phyloP scores from a whole-genome alignment of 192 early-diverging fungal genomes.

The Radiomyces spectabilis region DNA sequence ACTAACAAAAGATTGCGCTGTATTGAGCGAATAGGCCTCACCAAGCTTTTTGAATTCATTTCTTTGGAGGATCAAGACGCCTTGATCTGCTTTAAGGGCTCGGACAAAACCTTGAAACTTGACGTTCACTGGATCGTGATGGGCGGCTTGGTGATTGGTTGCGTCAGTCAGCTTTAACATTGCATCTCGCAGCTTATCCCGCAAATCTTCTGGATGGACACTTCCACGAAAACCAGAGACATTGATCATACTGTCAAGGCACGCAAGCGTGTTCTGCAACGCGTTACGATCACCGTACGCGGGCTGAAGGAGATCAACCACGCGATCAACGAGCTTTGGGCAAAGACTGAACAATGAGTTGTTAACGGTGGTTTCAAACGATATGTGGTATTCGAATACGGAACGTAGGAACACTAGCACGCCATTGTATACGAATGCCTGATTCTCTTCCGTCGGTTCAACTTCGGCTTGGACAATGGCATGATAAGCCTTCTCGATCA shows the following conservation, averaged over 20 bases:
- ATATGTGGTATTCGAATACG: conserved; percentile 12
- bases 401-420: conserved; percentile 9
- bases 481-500: background rate
- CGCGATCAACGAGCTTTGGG: background rate
- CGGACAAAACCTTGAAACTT: conserved; percentile 14
- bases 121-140: conserved; percentile 1
- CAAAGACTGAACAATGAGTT: background rate
- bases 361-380: conserved; percentile 3
- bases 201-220: background rate
- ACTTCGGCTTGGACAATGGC: background rate
- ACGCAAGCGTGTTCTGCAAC: conserved; percentile 8
- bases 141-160: background rate
- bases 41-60: conserved; percentile 16
- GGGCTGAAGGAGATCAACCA: background rate
- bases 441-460: background rate
- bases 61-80: conserved; percentile 9
- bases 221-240: conserved; percentile 5
- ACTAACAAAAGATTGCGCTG: background rate
- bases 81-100: background rate
- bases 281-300: background rate
- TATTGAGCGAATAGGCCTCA: background rate
- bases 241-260: conserved; percentile 20
- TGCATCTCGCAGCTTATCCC: background rate
- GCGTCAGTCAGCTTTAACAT: background rate
- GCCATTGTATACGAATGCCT: conserved; percentile 1